These are phyloP conservation scores for Colletotrichum shisoi DNA, from an alignment of 2,329 filamentous ascomycete species.

Conservation along the genomic window DNA sequence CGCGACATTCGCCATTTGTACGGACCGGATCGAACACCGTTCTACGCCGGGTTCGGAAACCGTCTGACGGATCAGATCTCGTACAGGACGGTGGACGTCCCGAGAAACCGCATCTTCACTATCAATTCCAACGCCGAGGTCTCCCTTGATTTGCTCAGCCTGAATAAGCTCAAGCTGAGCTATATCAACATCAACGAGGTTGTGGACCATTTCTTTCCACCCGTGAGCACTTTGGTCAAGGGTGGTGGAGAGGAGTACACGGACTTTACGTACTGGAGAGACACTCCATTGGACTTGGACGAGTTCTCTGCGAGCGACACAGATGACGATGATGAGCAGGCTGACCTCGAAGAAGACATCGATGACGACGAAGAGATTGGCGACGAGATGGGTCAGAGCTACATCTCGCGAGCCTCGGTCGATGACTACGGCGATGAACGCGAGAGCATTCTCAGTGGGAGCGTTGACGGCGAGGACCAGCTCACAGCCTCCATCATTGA, in stretches of 20 bases:
- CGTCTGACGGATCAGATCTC: constrained; percentile 94
- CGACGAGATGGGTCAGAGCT: constrained; percentile 62
- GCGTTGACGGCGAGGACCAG: constrained; percentile 55
- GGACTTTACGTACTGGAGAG: constrained; percentile 96
- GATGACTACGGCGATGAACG: constrained; percentile 56
- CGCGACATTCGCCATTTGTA: constrained; percentile 93
- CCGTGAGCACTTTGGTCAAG: constrained; percentile 84
- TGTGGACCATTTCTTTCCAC: constrained; percentile 97
- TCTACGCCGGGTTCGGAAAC: constrained; percentile 97
- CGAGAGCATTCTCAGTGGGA: constrained; percentile 55
- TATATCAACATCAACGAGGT: constrained; percentile 98
- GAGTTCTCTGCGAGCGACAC: constrained; percentile 88
- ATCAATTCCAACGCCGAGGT: constrained; percentile 99
- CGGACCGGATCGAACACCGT: constrained; percentile 77
- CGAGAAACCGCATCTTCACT: constrained; percentile 92
- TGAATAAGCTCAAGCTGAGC: constrained; percentile 95
- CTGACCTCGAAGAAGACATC: constrained; percentile 61
- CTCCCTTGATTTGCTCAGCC: constrained; percentile 83
- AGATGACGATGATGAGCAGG: constrained; percentile 61
- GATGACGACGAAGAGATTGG: constrained; percentile 55
- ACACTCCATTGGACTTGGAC: constrained; percentile 81
- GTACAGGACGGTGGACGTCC: constrained; percentile 95
- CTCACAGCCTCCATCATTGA: constrained; percentile 54
- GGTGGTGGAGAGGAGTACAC: constrained; percentile 94
- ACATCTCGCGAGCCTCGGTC: constrained; percentile 61